Base-by-base conservation (phyloP, 2,329 filamentous ascomycete species). In the Fusarium miscanthi region DNA sequence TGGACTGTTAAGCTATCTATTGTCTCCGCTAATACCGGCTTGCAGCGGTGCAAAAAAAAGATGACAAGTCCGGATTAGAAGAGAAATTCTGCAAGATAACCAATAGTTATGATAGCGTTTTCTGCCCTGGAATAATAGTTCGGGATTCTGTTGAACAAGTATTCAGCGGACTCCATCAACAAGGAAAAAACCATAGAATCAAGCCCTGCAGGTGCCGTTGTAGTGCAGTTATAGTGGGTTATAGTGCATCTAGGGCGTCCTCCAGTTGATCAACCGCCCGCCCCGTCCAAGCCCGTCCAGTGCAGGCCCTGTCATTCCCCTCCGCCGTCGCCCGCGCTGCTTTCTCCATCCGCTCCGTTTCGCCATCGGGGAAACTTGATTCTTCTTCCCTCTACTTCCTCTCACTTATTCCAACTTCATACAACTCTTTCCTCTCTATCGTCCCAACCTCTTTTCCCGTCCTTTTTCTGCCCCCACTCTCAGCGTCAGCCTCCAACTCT, bases 291-390 rank as follows among this genome's bases (percentile, higher is more conserved):
- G 33, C 49, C 49, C 49, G 49, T 53, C 19, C 49, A 38, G 49
- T 40, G 33, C 19, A 40, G 66, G 51, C 53, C 69, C 53, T 68
- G 66, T 65, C 63, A 31, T 68, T 53, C 41, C 41, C 52, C 61
- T 62, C 65, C 71, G 48, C 65, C 69, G 64, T 48, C 62, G 65
- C 54, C 66, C 54, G 53, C 60, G 63, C 56, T 63, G 63, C 45
- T 61, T 64, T 49, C 54, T 56, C 57, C 59, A 59, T 74, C 73
- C 63, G 59, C 67, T 72, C 71, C 60, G 67, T 69, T 66, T 66
- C 58, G 63, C 69, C 69, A 61, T 74, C 59, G 59, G 66, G 72
- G 72, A 76, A 76, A 76, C 74, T 71, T 75, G 74, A 57, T 66
- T 70, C 70, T 59, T 41, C 61, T 63, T 71, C 59, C 63, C 63